Evolutionary conservation across 2,329 filamentous ascomycete species (phyloP).

Genomic region (Venturia aucupariae): DNA sequence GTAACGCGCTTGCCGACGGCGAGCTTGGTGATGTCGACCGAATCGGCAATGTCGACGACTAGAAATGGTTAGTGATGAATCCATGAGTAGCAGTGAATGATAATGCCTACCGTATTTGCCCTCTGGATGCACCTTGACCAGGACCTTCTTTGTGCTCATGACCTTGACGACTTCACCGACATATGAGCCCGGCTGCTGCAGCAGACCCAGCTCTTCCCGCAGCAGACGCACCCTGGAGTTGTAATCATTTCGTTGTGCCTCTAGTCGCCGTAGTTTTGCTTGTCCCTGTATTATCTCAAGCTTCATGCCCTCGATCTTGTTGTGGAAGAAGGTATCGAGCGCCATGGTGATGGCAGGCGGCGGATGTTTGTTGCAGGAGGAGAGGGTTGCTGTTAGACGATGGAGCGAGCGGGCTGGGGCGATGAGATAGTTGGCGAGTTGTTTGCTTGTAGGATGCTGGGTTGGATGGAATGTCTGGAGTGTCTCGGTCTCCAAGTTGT

Average conservation of each 20-base stretch:
- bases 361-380: conserved; percentile 5
- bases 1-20: conserved; percentile 96
- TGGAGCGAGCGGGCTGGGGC: neutral
- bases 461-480: neutral
- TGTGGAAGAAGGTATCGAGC: conserved; percentile 98
- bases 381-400: neutral
- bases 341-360: conserved; percentile 59
- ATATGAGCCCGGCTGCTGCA: conserved; percentile 96
- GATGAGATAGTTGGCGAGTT: neutral
- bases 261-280: conserved; percentile 84
- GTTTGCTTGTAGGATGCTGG: neutral
- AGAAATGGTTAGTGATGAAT: conserved; percentile 8
- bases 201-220: conserved; percentile 85
- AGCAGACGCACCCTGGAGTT: conserved; percentile 94
- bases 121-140: conserved; percentile 98
- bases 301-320: conserved; percentile 99
- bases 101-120: conserved; percentile 85
- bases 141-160: conserved; percentile 98
- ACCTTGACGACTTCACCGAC: conserved; percentile 99
- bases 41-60: conserved; percentile 96
- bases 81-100: neutral
- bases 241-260: conserved; percentile 98
- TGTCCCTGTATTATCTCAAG: conserved; percentile 99
- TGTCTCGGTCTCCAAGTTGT: too few species aligned
- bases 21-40: conserved; percentile 89